phyloP scores from a whole-genome alignment of 352 stramenopile genomes.

The Phytopythium aichiense region DNA sequence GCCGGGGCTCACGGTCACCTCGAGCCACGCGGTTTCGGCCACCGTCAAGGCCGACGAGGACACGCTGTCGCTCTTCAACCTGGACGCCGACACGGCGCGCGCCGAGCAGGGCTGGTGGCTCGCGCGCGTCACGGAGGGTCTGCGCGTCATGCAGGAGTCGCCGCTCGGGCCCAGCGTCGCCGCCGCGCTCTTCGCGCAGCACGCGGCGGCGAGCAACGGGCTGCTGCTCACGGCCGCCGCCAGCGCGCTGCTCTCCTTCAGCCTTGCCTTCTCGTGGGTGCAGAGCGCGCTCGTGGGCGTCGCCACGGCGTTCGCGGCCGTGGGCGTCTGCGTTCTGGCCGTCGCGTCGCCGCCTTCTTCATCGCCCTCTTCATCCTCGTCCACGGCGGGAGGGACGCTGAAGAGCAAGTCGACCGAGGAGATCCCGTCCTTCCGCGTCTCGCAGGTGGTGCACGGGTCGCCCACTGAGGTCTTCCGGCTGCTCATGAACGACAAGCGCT shows the following conservation, averaged over 20 bases:
- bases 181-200: constrained; percentile 76
- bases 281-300: constrained; percentile 83
- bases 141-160: constrained; percentile 86
- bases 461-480: constrained; percentile 80
- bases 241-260: constrained; percentile 74
- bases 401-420: constrained; percentile 48
- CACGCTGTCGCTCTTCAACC: constrained; percentile 80
- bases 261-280: constrained; percentile 84
- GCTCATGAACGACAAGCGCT: constrained; percentile 83
- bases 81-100: constrained; percentile 82
- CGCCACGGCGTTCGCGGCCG: constrained; percentile 49
- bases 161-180: constrained; percentile 74
- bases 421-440: constrained; percentile 80
- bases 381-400: not conserved
- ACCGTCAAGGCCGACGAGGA: constrained; percentile 74
- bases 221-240: constrained; percentile 62
- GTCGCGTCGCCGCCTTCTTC: constrained; percentile 14
- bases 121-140: constrained; percentile 70
- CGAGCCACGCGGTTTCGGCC: not conserved
- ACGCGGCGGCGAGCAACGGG: constrained; percentile 71
- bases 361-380: not conserved
- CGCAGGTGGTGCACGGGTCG: constrained; percentile 80
- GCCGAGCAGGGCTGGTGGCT: constrained; percentile 86
- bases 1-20: not conserved
- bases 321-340: constrained; percentile 65